A percentile compares a stretch with the other conserved stretches of the same genome.
Conservation (phyloP, 805 yeast species). For the Yarrowia alimentaria region DNA sequence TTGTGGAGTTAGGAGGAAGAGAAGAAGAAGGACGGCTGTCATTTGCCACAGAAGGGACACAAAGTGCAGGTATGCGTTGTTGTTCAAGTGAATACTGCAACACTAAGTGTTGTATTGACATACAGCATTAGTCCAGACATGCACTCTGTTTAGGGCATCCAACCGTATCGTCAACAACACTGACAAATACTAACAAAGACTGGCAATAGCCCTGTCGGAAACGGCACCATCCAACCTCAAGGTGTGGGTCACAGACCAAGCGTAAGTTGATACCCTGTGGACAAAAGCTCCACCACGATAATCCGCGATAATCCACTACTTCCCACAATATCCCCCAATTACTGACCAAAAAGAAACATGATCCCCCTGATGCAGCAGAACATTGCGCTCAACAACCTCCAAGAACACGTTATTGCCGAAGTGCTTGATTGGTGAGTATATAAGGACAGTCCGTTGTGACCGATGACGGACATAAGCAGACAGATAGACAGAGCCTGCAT, state of each 20-base stretch:
- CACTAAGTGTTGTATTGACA: no score
- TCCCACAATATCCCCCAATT: background rate
- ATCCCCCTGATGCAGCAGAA: slow-evolving; percentile 50
- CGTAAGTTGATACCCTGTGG: slow-evolving; percentile 35
- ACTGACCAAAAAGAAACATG: slow-evolving; percentile 38
- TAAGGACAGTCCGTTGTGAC: no score
- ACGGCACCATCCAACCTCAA: slow-evolving; percentile 37
- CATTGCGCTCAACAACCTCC: slow-evolving; percentile 44
- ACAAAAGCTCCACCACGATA: no score
- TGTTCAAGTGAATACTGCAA: no score
- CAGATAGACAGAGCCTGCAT: no score
- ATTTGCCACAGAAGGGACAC: no score
- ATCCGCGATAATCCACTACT: no score
- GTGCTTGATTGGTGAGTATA: slow-evolving; percentile 51
- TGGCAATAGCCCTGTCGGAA: slow-evolving; percentile 39
- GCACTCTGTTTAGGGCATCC: background rate
- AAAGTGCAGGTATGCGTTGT: no score
- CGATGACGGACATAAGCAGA: no score
- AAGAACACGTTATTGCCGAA: slow-evolving; percentile 43
- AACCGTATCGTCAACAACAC: background rate
- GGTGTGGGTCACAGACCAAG: slow-evolving; percentile 52
- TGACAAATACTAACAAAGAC: slow-evolving; percentile 27
- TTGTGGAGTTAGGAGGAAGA: slow-evolving; percentile 6
- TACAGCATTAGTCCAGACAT: no score
- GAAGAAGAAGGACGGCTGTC: background rate